Evolutionary conservation across 2,329 filamentous ascomycete genomes (phyloP), one percentile per base, ranked within the genome.

Genomic region (Diaporthe citrichinensis): DNA sequence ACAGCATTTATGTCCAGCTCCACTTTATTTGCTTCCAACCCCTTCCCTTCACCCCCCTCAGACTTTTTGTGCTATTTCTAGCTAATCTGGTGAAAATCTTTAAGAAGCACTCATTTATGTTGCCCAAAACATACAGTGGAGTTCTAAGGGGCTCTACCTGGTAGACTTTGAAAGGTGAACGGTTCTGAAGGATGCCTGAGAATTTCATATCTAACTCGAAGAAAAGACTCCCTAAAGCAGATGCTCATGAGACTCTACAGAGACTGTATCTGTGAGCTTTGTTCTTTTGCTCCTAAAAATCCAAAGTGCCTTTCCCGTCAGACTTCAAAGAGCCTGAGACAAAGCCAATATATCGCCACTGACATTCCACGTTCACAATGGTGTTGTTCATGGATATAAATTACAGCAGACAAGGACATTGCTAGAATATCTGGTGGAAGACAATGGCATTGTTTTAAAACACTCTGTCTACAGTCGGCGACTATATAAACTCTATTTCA

Each of bases 181-280:
- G 10, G 36, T 39, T 36, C 4, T 36, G 34, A 36, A 14, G 9
- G 5, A 6, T 3, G 7, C 12, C 12, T 9, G 17, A 10, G 23
- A 39, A 14, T 12, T 59, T 4, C 20, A 25, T 1, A 15, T 14
- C 20, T 41, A 9, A 12, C n/a, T 25, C 8, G 14, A 44, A 41
- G 41, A 44, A 15, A 49, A 23, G n/a, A 3, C 9, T 20, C 7
- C 25, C 3, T 23, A 15, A 10, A 44, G 39, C n/a, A 62, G 3
- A 44, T 9, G 0, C 7, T 23, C 2, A 4, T 3, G 5, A 7
- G 20, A 44, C 8, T 0, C 15, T 1, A 34, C 34, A 23, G 10
- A 2, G 4, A 12, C 28, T 31, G 9, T 1, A 20, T 31, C 5
- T 49, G 41, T 34, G 61, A n/a, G 9, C 17, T 65, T 46, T 49